Conservation (phyloP, 441 rosid genomes). For the Raphanus hybrid region DNA sequence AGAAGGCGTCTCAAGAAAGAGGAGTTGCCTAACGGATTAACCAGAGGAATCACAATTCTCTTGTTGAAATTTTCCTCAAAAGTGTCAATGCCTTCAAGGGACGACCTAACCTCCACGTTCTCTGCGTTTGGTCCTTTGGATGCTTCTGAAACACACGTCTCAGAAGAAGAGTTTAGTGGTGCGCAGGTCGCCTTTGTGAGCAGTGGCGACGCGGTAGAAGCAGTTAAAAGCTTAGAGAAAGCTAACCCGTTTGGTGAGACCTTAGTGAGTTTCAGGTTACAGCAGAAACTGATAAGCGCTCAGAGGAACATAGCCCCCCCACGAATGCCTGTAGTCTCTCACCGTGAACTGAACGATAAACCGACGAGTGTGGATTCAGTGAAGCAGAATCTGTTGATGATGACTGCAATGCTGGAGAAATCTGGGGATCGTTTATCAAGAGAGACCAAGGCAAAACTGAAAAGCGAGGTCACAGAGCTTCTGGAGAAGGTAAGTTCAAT, state of each 20-base stretch:
- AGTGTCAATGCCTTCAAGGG: slow-evolving; percentile 66
- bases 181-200: slow-evolving; percentile 69
- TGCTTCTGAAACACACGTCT: slow-evolving; percentile 58
- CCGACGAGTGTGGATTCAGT: slow-evolving; percentile 67
- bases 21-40: slow-evolving; percentile 47
- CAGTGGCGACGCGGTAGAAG: slow-evolving; percentile 64
- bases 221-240: slow-evolving; percentile 62
- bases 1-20: slow-evolving; percentile 56
- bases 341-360: slow-evolving; percentile 40
- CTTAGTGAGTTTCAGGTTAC: slow-evolving; percentile 55
- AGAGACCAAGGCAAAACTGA: slow-evolving; percentile 69
- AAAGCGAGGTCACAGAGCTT: slow-evolving; percentile 72
- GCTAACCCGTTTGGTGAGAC: slow-evolving; percentile 63
- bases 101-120: slow-evolving; percentile 57
- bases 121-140: slow-evolving; percentile 73
- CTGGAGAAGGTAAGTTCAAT: slow-evolving; percentile 68
- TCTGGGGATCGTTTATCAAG: slow-evolving; percentile 81
- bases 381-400: slow-evolving; percentile 82
- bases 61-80: slow-evolving; percentile 65
- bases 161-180: slow-evolving; percentile 48
- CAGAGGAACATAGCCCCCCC: slow-evolving; percentile 40
- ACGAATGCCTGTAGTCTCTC: slow-evolving; percentile 43
- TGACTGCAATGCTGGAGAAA: slow-evolving; percentile 84
- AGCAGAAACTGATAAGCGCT: slow-evolving; percentile 38
- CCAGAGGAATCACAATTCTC: slow-evolving; percentile 61